phyloP scores from a whole-genome alignment of 2,329 filamentous ascomycete genomes.

The Diaporthe helianthi region DNA sequence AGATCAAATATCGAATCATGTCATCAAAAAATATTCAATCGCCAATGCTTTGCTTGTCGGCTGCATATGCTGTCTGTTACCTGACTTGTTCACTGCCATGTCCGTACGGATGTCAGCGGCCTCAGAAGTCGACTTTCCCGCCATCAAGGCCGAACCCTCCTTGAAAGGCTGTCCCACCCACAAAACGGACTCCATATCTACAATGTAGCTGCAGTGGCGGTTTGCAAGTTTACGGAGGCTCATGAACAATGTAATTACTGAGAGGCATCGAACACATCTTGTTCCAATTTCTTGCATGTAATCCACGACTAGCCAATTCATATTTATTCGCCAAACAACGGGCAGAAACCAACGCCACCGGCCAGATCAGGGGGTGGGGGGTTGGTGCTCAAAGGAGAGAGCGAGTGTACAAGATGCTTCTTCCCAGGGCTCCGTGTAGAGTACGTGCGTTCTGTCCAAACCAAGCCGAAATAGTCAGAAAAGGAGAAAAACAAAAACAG shows the following conservation, averaged over 20 bases:
- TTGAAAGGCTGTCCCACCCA: background rate
- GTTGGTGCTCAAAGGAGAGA: slow-evolving; percentile 3
- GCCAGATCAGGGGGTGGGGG: background rate
- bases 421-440: slow-evolving; percentile 12
- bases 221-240: no score
- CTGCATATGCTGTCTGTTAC: background rate
- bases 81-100: background rate
- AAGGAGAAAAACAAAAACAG: slow-evolving; percentile 28
- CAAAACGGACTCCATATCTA: background rate
- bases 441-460: slow-evolving; percentile 43
- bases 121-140: background rate
- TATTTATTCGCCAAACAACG: slow-evolving; percentile 22
- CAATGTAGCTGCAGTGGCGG: no score
- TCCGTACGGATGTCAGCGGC: background rate
- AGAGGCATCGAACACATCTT: slow-evolving; percentile 28
- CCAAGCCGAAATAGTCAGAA: slow-evolving; percentile 35
- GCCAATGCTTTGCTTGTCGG: background rate
- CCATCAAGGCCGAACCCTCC: background rate
- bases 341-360: background rate
- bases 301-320: slow-evolving; percentile 20
- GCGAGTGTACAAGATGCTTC: slow-evolving; percentile 26
- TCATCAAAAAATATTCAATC: background rate
- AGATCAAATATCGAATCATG: background rate
- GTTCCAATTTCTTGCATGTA: slow-evolving; percentile 27
- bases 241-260: background rate